Percentiles rank a stretch among this genome's conserved stretches.
phyloP scores from a whole-genome alignment of 768 basidiomycete genomes.

The Holtermanniella nyarrowii region DNA sequence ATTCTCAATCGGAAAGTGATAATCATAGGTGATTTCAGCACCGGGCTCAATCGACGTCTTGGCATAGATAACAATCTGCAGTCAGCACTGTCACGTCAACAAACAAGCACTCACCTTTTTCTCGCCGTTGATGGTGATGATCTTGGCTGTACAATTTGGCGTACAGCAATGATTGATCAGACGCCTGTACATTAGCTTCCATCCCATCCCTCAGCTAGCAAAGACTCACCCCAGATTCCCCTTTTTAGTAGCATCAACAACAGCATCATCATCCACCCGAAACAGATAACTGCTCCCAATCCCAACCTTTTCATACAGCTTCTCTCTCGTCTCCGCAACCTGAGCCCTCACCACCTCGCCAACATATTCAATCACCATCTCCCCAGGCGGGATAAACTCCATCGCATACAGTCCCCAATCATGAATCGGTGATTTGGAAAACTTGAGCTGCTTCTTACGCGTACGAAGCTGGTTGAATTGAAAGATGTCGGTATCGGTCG shows the following conservation, averaged over 20 bases:
- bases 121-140: slow-evolving; percentile 47
- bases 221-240: slow-evolving; percentile 85
- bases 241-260: slow-evolving; percentile 98
- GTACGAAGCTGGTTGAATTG: slow-evolving; percentile 99
- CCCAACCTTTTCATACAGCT: slow-evolving; percentile 90
- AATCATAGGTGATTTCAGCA: slow-evolving; percentile 57
- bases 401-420: slow-evolving; percentile 98
- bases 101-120: slow-evolving; percentile 35
- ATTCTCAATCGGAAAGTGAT: slow-evolving; percentile 91
- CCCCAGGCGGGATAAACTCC: slow-evolving; percentile 84
- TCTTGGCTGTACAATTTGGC: slow-evolving; percentile 52
- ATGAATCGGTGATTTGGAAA: slow-evolving; percentile 89
- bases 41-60: slow-evolving; percentile 92
- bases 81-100: background rate
- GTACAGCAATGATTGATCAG: slow-evolving; percentile 98
- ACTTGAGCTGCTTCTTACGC: slow-evolving; percentile 92
- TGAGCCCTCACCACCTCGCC: slow-evolving; percentile 92
- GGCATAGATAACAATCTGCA: slow-evolving; percentile 93
- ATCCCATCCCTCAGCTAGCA: background rate
- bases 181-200: slow-evolving; percentile 49
- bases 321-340: slow-evolving; percentile 93
- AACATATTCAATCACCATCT: slow-evolving; percentile 99
- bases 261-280: slow-evolving; percentile 92
- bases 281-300: slow-evolving; percentile 98
- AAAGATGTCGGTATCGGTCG: slow-evolving; percentile 55